A percentile compares a stretch with the other conserved stretches of the same genome.
Conservation (phyloP, 2,329 filamentous ascomycete genomes). For the Trichophyton mentagrophytes region DNA sequence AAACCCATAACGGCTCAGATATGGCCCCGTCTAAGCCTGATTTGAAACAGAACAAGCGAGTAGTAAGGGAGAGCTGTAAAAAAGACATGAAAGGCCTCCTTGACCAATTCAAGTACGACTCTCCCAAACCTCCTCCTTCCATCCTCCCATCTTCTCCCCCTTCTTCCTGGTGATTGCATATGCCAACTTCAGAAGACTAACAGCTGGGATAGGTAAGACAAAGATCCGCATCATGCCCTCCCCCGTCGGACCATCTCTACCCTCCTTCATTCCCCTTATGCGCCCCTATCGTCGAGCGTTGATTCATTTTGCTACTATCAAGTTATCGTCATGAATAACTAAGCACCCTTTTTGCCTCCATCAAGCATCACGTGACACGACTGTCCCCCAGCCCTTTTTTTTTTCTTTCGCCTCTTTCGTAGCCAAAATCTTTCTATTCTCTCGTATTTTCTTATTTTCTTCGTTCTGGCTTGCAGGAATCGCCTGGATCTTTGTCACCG, state of each 20-base stretch:
- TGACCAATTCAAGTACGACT: background rate
- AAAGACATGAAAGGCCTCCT: background rate
- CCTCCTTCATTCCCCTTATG: background rate
- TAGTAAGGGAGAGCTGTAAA: background rate
- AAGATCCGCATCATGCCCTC: background rate
- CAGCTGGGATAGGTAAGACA: background rate
- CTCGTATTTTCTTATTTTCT: background rate
- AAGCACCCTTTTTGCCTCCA: background rate
- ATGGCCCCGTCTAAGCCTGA: background rate
- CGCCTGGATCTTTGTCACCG: too few relatives aligned
- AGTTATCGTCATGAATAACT: too few relatives aligned
- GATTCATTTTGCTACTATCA: too few relatives aligned
- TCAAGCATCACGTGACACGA: background rate
- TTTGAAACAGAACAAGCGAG: background rate
- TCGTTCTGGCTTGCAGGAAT: background rate
- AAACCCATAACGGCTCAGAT: background rate
- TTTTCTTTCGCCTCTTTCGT: too few relatives aligned
- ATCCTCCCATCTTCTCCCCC: background rate
- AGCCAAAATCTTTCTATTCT: background rate
- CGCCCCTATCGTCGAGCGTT: background rate
- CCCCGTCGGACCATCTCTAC: background rate
- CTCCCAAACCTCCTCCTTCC: background rate
- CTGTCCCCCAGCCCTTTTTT: background rate
- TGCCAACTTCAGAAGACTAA: background rate
- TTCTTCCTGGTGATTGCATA: too few relatives aligned